Base-by-base conservation (phyloP, 805 yeast genomes). In the Myxozyma melibiosi region DNA sequence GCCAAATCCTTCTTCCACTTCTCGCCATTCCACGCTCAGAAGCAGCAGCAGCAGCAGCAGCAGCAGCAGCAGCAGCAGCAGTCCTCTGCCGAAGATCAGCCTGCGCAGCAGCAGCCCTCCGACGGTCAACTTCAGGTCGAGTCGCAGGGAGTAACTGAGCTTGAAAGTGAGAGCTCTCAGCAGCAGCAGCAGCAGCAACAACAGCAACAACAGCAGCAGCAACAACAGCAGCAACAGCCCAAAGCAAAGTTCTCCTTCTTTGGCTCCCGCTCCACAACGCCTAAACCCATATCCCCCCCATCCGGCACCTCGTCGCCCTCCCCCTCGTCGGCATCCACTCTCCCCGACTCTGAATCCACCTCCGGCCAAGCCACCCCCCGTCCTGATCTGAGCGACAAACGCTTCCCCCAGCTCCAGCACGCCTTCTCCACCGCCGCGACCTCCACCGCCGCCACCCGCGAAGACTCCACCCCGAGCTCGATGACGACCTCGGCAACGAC, bases 1-100 rank as follows among this genome's bases (percentile, higher is more conserved):
- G 64, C 64, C 9, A 60, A 60, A 55, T 60, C 64, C 5, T 63
- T 60, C 24, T 60, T 60, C 49, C 63, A 58, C 39, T 60, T 60
- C 41, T 50, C 57, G 7, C 55, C 63, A 14, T 60, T 58, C 31
- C 62, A 57, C 39, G 22, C 51, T 11, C 51, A 37, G 46, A 53
- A 20, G 30, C 53, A 20, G 37, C 51, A 8, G 34, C 50, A 22
- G 27, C 55, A n/a, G 34, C 33, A n/a, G 16, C 39, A n/a, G 31
- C 41, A 24, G 34, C 34, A 6, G 7, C 52, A 3, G 33, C 50
- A 14, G 34, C n/a, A 9, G n/a, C 14, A 13, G 9, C 35, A 24
- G 30, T 30, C 30, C 14, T 27, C 22, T 13, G 27, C 13, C 46
- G 18, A 20, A 14, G 27, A 6, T 13, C 30, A 18, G 2, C 38